These are phyloP conservation scores for Odonthalia washingtoniensis DNA, from an alignment of 31 red algal species.

Conservation along the genomic window DNA sequence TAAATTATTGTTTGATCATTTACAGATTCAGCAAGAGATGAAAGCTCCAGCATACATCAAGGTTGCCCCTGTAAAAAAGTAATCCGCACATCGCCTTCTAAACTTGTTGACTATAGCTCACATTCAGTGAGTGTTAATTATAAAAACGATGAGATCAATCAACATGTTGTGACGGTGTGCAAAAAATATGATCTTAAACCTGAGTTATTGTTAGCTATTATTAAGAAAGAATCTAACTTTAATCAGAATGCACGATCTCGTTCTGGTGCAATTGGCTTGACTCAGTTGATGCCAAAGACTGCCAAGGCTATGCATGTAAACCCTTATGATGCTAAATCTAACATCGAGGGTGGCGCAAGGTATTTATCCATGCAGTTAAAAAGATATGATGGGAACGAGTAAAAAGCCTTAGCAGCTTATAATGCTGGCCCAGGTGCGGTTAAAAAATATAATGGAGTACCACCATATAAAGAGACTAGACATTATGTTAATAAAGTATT, in stretches of 20 bases:
- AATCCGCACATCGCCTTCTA: too few species aligned
- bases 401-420: constrained; percentile 2
- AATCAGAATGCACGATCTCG: background rate
- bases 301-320: background rate
- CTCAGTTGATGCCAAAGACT: constrained; percentile 7
- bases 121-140: too few species aligned
- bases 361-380: background rate
- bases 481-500: constrained; percentile 3
- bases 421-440: constrained; percentile 13
- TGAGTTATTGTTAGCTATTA: background rate
- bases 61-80: too few species aligned
- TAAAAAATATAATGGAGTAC: constrained; percentile 6
- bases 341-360: background rate
- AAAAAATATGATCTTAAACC: too few species aligned
- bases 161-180: too few species aligned
- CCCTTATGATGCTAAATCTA: constrained; percentile 4
- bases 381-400: background rate
- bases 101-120: too few species aligned
- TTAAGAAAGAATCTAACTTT: constrained; percentile 18
- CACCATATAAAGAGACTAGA: constrained; percentile 20
- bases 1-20: too few species aligned
- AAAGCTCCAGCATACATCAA: too few species aligned
- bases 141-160: too few species aligned
- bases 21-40: too few species aligned
- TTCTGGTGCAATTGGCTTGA: constrained; percentile 13